Conservation (phyloP, 1,284 basidiomycete species). For the Ceratobasidium sp. region DNA sequence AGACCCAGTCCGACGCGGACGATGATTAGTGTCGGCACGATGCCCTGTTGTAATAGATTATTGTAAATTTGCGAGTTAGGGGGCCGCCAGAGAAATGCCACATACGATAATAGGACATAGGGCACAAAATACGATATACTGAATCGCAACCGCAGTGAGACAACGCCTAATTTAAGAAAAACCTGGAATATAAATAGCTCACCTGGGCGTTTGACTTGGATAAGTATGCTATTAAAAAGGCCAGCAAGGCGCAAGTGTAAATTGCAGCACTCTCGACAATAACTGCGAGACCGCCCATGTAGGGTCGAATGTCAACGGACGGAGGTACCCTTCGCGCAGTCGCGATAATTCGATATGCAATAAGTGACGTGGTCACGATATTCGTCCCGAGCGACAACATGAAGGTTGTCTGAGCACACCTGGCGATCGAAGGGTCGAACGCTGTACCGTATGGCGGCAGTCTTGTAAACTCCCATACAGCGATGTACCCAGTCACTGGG, state of each 20-base stretch:
- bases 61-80: not conserved
- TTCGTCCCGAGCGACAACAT: constrained; percentile 28
- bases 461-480: constrained; percentile 16
- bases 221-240: constrained; percentile 20
- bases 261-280: constrained; percentile 39
- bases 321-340: constrained; percentile 28
- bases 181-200: not conserved
- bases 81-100: not conserved
- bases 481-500: constrained; percentile 17
- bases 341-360: constrained; percentile 33
- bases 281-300: constrained; percentile 16
- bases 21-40: constrained; percentile 38
- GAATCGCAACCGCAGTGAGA: not conserved
- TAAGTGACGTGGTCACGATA: constrained; percentile 24
- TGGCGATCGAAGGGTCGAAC: constrained; percentile 1
- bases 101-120: constrained; percentile 40
- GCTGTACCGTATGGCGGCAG: constrained; percentile 1
- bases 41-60: constrained; percentile 7
- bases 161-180: not conserved
- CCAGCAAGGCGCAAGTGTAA: constrained; percentile 13
- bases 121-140: constrained; percentile 39
- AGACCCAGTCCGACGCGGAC: constrained; percentile 38
- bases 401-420: constrained; percentile 4
- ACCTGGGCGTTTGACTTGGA: constrained; percentile 24
- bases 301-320: constrained; percentile 29